Evolutionary conservation across 805 yeast genomes (phyloP), one percentile per base, ranked within the genome.

Genomic region (Pichia scutulata): DNA sequence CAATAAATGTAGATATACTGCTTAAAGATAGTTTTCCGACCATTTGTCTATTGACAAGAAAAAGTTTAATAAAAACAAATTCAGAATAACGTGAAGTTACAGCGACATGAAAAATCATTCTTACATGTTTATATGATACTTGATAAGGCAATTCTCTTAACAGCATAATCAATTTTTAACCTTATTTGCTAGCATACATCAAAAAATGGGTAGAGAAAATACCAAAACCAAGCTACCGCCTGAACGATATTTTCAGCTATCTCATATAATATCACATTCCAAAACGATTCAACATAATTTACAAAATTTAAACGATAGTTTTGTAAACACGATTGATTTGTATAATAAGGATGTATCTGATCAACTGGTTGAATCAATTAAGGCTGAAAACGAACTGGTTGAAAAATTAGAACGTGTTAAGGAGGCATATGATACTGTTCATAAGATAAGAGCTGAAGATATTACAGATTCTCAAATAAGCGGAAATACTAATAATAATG

Each of bases 301-400:
- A 7, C 41, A 48, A 13, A 58, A 60, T 24, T 42, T 66, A 18
- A 54, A 55, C 2, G 57, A 58, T 10, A 60, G 67, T 13, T 50
- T 67, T 1, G 24, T 51, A 10, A 50, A 52, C 3, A 59, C 65
- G 1, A 52, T 55, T 18, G 39, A 40, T 3, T 55, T 53, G 42
- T 68, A 62, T 49, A 49, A 56, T 1, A 55, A 54, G n/a, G 72
- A 68, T 52, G 40, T 68, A 39, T 62, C 61, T 44, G 56, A 54
- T 7, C 70, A 68, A 49, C 49, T 63, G 41, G 47, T 24, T 4
- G 52, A 59, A 19, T 42, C 63, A 10, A 43, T 59, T 7, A 53
- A 55, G 5, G 55, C 60, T 18, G 67, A 68, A 47, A 52, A 55
- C 10, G 60, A 57, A 26, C 55, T 66, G 6, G 6, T 62, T 8